A percentile compares a stretch with the other conserved stretches of the same genome.
phyloP scores from a whole-genome alignment of 2,329 filamentous ascomycete species.

The Trichoderma semiorbis region DNA sequence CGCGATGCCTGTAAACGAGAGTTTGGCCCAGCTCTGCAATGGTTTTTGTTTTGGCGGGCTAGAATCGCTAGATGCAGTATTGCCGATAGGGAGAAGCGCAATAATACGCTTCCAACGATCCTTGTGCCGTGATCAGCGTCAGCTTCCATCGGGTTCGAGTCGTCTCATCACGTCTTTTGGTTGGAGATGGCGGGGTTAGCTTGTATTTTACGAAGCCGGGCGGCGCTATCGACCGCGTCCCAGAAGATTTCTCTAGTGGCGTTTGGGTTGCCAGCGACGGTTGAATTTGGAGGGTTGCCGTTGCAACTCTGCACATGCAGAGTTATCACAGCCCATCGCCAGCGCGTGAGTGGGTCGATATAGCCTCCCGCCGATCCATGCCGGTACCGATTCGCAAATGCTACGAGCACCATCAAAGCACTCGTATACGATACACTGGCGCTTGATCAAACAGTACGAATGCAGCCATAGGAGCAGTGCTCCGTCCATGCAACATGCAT shows the following conservation, averaged over 20 bases:
- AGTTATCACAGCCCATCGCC: conserved; percentile 14
- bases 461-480: background rate
- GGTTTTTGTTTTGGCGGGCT: background rate
- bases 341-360: conserved; percentile 10
- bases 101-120: background rate
- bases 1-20: background rate
- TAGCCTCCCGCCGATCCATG: conserved; percentile 13
- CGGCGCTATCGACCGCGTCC: background rate
- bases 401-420: background rate
- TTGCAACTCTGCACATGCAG: conserved; percentile 12
- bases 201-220: background rate
- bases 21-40: background rate
- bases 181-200: background rate
- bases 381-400: conserved; percentile 10
- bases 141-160: background rate
- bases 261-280: conserved; percentile 1
- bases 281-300: background rate
- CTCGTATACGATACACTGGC: background rate
- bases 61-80: background rate
- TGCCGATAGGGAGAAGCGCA: background rate
- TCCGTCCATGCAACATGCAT: conserved; percentile 6
- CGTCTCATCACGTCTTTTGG: background rate
- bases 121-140: background rate
- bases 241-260: conserved; percentile 5
- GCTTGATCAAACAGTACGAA: background rate